Conservation (phyloP, 2,329 filamentous ascomycete genomes). For the Ustilaginoidea virens region DNA sequence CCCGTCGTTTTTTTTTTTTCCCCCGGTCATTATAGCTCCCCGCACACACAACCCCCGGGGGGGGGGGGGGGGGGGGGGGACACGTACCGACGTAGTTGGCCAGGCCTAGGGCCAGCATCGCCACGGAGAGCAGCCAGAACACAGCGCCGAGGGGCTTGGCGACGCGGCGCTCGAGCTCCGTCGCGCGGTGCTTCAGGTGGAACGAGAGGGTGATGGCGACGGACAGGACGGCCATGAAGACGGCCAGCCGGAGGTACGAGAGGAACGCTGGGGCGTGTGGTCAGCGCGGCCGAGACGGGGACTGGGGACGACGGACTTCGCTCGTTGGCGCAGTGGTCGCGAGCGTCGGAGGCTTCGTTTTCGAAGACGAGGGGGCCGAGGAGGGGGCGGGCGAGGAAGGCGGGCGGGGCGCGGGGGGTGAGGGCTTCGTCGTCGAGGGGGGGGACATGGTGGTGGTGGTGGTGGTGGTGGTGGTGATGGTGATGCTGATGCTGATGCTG, state of each 20-base stretch:
- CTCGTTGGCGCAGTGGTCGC: slow-evolving; percentile 70
- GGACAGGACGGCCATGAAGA: slow-evolving; percentile 83
- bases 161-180: slow-evolving; percentile 55
- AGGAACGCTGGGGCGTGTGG: slow-evolving; percentile 45
- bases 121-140: slow-evolving; percentile 71
- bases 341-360: slow-evolving; percentile 58
- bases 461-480: no score
- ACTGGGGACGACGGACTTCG: slow-evolving; percentile 32
- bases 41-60: no score
- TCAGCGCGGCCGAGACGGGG: background rate
- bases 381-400: slow-evolving; percentile 46
- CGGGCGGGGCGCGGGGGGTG: slow-evolving; percentile 19
- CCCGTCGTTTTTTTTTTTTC: background rate
- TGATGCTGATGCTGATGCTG: no score
- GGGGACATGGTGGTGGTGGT: background rate
- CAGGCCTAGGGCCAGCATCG: slow-evolving; percentile 63
- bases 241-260: slow-evolving; percentile 74
- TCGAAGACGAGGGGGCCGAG: slow-evolving; percentile 57
- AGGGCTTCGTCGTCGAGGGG: slow-evolving; percentile 18
- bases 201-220: slow-evolving; percentile 89
- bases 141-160: slow-evolving; percentile 71
- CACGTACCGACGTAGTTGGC: slow-evolving; percentile 71
- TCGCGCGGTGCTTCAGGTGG: slow-evolving; percentile 64
- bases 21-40: no score
- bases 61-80: no score